These are phyloP conservation scores for Drechslerella stenobrocha DNA, from an alignment of 2,329 filamentous ascomycete genomes.

Conservation along the genomic window DNA sequence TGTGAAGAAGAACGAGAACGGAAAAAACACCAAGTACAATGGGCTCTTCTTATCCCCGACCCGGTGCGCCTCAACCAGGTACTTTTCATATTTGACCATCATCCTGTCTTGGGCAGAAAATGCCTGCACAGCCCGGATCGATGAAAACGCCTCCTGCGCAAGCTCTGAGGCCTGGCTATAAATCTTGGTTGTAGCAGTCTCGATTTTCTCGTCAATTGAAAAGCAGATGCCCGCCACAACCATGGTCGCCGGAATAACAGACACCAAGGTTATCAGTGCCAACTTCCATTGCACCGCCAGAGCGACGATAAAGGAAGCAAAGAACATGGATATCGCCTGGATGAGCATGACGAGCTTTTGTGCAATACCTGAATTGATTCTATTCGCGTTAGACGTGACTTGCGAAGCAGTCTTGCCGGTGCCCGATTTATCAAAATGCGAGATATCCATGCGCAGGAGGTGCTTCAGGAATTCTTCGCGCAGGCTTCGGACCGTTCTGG, in stretches of 20 bases:
- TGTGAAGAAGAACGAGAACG: constrained; percentile 61
- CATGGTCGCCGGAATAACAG: constrained; percentile 63
- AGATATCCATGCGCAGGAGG: constrained; percentile 68
- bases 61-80: constrained; percentile 62
- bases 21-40: constrained; percentile 55
- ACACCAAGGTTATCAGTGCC: constrained; percentile 63
- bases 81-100: constrained; percentile 61
- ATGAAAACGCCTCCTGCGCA: constrained; percentile 65
- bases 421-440: constrained; percentile 65
- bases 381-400: constrained; percentile 67
- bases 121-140: constrained; percentile 66
- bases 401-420: constrained; percentile 52
- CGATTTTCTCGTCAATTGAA: constrained; percentile 63
- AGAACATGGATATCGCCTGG: constrained; percentile 62
- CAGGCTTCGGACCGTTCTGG: constrained; percentile 60
- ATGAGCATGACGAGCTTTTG: constrained; percentile 62
- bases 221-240: constrained; percentile 60
- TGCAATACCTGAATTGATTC: constrained; percentile 64
- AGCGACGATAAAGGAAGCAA: constrained; percentile 62
- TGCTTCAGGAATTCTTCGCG: constrained; percentile 67
- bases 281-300: constrained; percentile 65
- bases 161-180: constrained; percentile 65
- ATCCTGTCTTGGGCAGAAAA: constrained; percentile 66
- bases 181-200: constrained; percentile 58
- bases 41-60: constrained; percentile 61